These are phyloP conservation scores for Fusarium penzigii DNA, from an alignment of 2,329 filamentous ascomycete species.

Conservation along the genomic window DNA sequence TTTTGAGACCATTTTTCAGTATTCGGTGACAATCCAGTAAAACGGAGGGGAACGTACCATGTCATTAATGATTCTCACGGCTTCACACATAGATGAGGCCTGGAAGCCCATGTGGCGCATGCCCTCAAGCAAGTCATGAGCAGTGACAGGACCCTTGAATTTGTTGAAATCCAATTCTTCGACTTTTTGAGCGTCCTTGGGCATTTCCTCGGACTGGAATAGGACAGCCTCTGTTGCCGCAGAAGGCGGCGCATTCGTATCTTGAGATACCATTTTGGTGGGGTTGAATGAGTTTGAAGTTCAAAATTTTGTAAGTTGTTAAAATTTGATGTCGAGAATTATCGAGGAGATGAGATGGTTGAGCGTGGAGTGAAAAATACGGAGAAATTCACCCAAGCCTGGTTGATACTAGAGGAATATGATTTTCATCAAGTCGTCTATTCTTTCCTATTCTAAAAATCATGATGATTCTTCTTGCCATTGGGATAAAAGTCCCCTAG, in stretches of 20 bases:
- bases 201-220: conserved; percentile 79
- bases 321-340: neutral
- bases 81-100: conserved; percentile 75
- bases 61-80: conserved; percentile 87
- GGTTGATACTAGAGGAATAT: too few relatives aligned
- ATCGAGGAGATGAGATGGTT: conserved; percentile 3
- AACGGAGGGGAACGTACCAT: conserved; percentile 64
- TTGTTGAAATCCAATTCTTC: conserved; percentile 91
- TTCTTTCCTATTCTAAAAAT: too few relatives aligned
- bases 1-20: conserved; percentile 26
- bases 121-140: conserved; percentile 76
- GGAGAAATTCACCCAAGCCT: neutral
- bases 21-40: neutral
- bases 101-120: conserved; percentile 85
- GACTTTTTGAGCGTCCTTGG: conserved; percentile 76
- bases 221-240: conserved; percentile 79
- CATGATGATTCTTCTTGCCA: too few relatives aligned
- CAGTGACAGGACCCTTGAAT: conserved; percentile 76
- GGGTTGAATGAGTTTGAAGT: neutral
- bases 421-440: too few relatives aligned
- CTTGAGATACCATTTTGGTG: conserved; percentile 32
- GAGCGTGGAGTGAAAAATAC: neutral
- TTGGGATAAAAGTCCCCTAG: too few relatives aligned
- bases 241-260: conserved; percentile 50
- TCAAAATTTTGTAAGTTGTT: conserved; percentile 4